Base-by-base conservation (phyloP, 306 rosid genomes). In the Echinosophora koreensis region DNA sequence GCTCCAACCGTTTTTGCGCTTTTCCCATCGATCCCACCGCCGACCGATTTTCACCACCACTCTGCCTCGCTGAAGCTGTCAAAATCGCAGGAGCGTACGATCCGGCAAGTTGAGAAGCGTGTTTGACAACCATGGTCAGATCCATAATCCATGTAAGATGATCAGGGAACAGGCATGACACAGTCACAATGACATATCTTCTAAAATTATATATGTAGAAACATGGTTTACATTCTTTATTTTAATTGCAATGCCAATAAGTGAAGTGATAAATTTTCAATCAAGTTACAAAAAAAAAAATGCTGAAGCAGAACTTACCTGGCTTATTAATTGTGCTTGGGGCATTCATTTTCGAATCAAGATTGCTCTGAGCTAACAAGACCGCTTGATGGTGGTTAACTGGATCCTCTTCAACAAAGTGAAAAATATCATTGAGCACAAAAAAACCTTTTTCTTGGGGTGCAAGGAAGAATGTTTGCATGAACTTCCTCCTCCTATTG, bases 391-490 rank as follows among this genome's bases (percentile, higher is more conserved):
- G 96, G 50, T 83, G 97, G 81, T 72, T 92, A 76, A 92, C 44
- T 42, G 82, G 89, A 55, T 92, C 97, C 57, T 92, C 97, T 64
- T 95, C 97, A 59, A 92, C 81, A 59, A 87, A 90, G 77, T 95
- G 97, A 86, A 92, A 95, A 72, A 95, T 90, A 77, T 95, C 98
- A 77, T 83, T 95, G 37, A 95, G 90, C 70, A 95, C 91, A 79
- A 95, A 92, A 84, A 81, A 92, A 3, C 98, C 98, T 76, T 90
- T 95, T 68, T 95, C 97, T 69, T 95, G 98, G 28, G 98, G 98
- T 56, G 97, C 98, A 77, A 95, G 98, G 84, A 95, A 95, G 82
- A 95, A 95, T 9, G 97, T 89, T 80, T 95, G 97, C 82, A 87
- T 88, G 86, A 95, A 95, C 77, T 90, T 92, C 86, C 95, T 92